Conservation (phyloP, 2,329 filamentous ascomycete species). For the Monosporascus sp. region DNA sequence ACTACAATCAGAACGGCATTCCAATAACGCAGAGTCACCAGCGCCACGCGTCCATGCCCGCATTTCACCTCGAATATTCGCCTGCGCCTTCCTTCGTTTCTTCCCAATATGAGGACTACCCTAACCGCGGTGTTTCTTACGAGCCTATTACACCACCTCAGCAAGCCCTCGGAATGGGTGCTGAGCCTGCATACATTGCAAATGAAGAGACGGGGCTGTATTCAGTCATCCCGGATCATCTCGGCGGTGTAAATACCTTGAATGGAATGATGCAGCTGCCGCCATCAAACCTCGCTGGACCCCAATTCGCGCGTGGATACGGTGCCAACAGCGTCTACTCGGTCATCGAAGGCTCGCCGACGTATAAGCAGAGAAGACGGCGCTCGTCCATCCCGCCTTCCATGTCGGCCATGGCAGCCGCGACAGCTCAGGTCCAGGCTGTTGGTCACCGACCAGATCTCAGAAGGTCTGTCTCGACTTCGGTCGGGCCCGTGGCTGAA, state of each 20-base stretch:
- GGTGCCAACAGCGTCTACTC: slow-evolving; percentile 78
- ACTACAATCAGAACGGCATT: slow-evolving; percentile 89
- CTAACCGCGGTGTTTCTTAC: slow-evolving; percentile 90
- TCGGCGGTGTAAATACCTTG: slow-evolving; percentile 64
- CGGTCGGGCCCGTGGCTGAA: slow-evolving; percentile 76
- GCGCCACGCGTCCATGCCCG: slow-evolving; percentile 96
- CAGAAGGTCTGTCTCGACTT: slow-evolving; percentile 82
- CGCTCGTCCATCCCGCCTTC: slow-evolving; percentile 87
- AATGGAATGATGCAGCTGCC: slow-evolving; percentile 89
- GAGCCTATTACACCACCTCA: slow-evolving; percentile 96
- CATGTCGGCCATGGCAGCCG: slow-evolving; percentile 62
- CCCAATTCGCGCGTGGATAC: slow-evolving; percentile 73
- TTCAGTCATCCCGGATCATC: slow-evolving; percentile 86
- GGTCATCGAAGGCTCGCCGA: slow-evolving; percentile 94
- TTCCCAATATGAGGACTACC: slow-evolving; percentile 98
- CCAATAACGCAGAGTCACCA: slow-evolving; percentile 79
- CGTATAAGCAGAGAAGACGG: slow-evolving; percentile 94
- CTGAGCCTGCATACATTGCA: slow-evolving; percentile 93
- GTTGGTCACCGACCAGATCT: slow-evolving; percentile 77
- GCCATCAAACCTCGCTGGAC: slow-evolving; percentile 73
- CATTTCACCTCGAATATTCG: slow-evolving; percentile 91
- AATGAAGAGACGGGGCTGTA: slow-evolving; percentile 97
- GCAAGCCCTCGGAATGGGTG: slow-evolving; percentile 71
- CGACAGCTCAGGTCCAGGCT: slow-evolving; percentile 50
- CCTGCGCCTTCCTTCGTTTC: slow-evolving; percentile 96